Percentiles rank a stretch among this genome's conserved stretches.
Evolutionary conservation across 148 eudicot species (phyloP).

Genomic region (Rhododendron ovatum): DNA sequence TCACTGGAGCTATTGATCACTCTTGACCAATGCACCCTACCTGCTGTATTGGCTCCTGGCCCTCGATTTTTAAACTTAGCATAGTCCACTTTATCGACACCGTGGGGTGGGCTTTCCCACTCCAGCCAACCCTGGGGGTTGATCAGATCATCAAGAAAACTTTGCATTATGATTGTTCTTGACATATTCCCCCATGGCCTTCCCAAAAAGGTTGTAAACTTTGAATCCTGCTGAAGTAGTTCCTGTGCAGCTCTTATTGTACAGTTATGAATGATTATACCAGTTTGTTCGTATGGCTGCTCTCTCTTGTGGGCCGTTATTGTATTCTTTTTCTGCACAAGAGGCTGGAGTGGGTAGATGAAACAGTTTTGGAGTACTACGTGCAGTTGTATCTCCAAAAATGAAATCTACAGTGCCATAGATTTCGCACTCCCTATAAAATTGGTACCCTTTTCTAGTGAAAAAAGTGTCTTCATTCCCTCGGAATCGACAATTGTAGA

Average conservation of each 20-base stretch:
- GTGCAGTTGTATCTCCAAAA: conserved; percentile 26
- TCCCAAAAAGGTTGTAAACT: conserved; percentile 34
- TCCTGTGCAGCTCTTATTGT: conserved; percentile 22
- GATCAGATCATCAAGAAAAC: conserved; percentile 25
- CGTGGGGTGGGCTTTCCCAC: conserved; percentile 19
- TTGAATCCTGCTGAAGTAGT: conserved; percentile 11
- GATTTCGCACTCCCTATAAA: conserved; percentile 28
- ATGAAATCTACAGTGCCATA: conserved; percentile 35
- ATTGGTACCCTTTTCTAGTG: neutral
- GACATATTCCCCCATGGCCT: conserved; percentile 38
- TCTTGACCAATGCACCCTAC: conserved; percentile 11
- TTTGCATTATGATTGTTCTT: conserved; percentile 31
- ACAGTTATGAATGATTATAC: conserved; percentile 39
- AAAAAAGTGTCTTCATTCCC: conserved; percentile 8
- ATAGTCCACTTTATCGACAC: conserved; percentile 18
- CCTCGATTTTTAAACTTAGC: conserved; percentile 33
- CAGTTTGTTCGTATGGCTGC: conserved; percentile 12
- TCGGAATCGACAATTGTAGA: neutral
- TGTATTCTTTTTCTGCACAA: conserved; percentile 13
- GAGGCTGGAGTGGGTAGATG: conserved; percentile 25
- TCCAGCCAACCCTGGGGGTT: conserved; percentile 33
- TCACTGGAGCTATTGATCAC: neutral
- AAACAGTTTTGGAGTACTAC: conserved; percentile 34
- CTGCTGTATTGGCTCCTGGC: conserved; percentile 7
- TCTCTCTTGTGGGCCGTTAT: conserved; percentile 27